Conservation (phyloP, 345 rosid species). For the Ceriops zippeliana region DNA sequence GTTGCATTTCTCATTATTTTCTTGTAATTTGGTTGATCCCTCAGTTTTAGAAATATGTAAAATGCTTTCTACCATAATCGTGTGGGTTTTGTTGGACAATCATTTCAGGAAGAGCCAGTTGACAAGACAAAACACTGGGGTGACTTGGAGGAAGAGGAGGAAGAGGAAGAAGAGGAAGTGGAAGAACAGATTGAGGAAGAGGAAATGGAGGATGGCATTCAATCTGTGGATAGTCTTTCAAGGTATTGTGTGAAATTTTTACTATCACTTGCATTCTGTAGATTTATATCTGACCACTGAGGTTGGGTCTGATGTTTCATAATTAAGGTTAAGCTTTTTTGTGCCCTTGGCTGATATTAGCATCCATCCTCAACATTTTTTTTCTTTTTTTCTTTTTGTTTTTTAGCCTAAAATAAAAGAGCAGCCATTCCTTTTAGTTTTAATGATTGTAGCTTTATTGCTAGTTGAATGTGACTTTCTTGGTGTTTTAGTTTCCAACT, state of each 20-base stretch:
- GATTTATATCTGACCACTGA: not conserved
- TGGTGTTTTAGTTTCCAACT: not conserved
- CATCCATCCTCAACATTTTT: not conserved
- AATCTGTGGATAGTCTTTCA: constrained; percentile 92
- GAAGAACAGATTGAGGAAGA: constrained; percentile 89
- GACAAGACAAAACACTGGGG: constrained; percentile 99
- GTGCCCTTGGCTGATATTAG: not conserved
- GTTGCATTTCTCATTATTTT: not conserved
- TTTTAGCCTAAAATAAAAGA: not conserved
- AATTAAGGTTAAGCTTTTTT: not conserved
- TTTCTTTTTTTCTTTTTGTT: not conserved
- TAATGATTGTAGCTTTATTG: no score
- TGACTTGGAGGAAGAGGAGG: constrained; percentile 95
- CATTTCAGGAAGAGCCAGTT: constrained; percentile 87
- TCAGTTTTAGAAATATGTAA: not conserved
- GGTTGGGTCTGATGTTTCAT: not conserved
- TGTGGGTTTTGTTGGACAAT: not conserved
- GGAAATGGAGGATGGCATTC: constrained; percentile 81
- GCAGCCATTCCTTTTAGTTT: no score
- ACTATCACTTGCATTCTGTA: not conserved
- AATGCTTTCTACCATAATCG: not conserved
- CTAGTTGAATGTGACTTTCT: no score
- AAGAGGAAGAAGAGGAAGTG: constrained; percentile 73
- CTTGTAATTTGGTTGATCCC: not conserved
- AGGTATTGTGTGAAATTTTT: constrained; percentile 43